Percentiles rank a stretch among this genome's conserved stretches.
Conservation (phyloP, 2,329 filamentous ascomycete species). For the Alternaria gansuensis region DNA sequence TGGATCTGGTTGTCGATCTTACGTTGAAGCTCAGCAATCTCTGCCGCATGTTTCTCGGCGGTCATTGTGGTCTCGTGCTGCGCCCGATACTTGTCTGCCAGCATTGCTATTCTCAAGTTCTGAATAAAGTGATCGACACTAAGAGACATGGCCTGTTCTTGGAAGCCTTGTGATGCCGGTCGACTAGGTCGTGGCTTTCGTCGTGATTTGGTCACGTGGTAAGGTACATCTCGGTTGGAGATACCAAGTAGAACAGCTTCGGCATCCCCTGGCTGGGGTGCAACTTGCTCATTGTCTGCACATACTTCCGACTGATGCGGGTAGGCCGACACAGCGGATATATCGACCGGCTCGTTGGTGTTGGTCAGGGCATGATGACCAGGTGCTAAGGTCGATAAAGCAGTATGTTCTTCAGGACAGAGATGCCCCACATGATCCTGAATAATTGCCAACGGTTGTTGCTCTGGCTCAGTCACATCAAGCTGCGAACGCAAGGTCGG, state of each 20-base stretch:
- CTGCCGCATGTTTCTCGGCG: constrained; percentile 17
- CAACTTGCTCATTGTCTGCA: background rate
- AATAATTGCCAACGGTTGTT: background rate
- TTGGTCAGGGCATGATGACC: background rate
- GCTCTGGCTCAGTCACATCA: background rate
- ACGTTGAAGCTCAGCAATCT: constrained; percentile 20
- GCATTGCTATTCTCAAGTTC: constrained; percentile 18
- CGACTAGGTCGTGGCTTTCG: constrained; percentile 14
- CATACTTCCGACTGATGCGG: background rate
- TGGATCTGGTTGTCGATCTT: constrained; percentile 17
- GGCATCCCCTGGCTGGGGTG: background rate
- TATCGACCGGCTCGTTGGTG: background rate
- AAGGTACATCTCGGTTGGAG: background rate
- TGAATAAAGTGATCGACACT: constrained; percentile 20
- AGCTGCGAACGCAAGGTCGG: background rate
- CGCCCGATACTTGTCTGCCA: constrained; percentile 22
- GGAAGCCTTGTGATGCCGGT: background rate
- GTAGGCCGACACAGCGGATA: background rate
- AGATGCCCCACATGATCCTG: background rate
- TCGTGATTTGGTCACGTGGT: constrained; percentile 23
- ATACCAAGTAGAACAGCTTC: constrained; percentile 4
- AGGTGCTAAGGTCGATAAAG: background rate
- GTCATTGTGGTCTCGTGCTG: constrained; percentile 18
- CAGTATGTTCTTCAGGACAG: background rate
- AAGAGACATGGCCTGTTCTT: background rate